A percentile compares a stretch with the other conserved stretches of the same genome.
Evolutionary conservation across 306 rosid genomes (phyloP).

Genomic region (Dryas drummondii): DNA sequence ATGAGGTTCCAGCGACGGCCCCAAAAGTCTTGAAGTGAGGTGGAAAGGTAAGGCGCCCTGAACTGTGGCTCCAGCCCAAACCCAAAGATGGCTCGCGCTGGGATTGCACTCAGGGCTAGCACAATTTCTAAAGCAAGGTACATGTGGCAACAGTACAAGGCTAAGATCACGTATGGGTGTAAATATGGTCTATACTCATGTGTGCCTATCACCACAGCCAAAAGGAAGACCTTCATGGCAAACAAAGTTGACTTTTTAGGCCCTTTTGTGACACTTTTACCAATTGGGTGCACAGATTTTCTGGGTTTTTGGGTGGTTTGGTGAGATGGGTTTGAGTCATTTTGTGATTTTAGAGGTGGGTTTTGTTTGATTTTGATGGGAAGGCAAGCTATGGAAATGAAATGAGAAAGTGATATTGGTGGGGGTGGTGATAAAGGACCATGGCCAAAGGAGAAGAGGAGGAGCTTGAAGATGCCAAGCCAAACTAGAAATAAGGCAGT

Average conservation of each 20-base stretch:
- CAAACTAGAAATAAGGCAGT: slow-evolving; percentile 39
- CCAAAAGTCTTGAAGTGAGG: slow-evolving; percentile 87
- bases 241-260: slow-evolving; percentile 1
- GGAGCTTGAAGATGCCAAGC: slow-evolving; percentile 41
- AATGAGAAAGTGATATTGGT: slow-evolving; percentile 35
- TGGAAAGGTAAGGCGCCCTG: slow-evolving; percentile 55
- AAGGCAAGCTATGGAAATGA: slow-evolving; percentile 58
- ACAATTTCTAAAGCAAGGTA: slow-evolving; percentile 50
- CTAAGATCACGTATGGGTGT: slow-evolving; percentile 26
- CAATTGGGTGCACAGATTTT: not conserved
- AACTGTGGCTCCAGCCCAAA: slow-evolving; percentile 59
- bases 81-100: slow-evolving; percentile 37
- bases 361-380: slow-evolving; percentile 50
- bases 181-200: slow-evolving; percentile 36
- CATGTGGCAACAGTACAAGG: slow-evolving; percentile 48
- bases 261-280: not conserved
- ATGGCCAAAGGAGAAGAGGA: slow-evolving; percentile 40
- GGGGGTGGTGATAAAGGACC: slow-evolving; percentile 52
- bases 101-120: slow-evolving; percentile 35
- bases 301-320: not conserved
- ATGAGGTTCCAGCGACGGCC: slow-evolving; percentile 82
- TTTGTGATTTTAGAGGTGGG: slow-evolving; percentile 10
- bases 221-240: slow-evolving; percentile 30
- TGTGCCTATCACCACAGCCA: slow-evolving; percentile 24
- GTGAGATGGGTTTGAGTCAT: slow-evolving; percentile 13